phyloP scores from a whole-genome alignment of 2,329 filamentous ascomycete species.

The Westerdykella ornata region DNA sequence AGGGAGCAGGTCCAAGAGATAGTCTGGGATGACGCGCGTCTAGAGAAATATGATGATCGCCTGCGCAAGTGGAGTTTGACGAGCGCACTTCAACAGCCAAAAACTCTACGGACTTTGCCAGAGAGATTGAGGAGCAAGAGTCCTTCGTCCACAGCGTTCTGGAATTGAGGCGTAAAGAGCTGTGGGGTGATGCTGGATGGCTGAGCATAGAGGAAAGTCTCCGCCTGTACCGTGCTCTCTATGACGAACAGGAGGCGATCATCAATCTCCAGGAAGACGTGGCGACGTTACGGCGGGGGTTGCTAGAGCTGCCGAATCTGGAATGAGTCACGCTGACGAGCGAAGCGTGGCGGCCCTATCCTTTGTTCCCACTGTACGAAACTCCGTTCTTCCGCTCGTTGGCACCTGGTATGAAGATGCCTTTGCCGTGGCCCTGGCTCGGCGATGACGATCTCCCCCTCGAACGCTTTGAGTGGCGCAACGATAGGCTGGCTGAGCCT shows the following conservation, averaged over 20 bases:
- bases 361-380: slow-evolving; percentile 36
- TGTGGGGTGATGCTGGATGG: slow-evolving; percentile 4
- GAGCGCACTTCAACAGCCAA: neutral
- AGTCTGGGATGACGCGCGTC: slow-evolving; percentile 38
- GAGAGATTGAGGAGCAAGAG: slow-evolving; percentile 9
- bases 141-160: slow-evolving; percentile 7
- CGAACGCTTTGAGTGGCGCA: slow-evolving; percentile 2
- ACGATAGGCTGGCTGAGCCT: neutral
- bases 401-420: slow-evolving; percentile 38
- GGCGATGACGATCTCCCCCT: slow-evolving; percentile 6
- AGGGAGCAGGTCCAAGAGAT: slow-evolving; percentile 33
- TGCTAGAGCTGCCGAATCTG: slow-evolving; percentile 34
- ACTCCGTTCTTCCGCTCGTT: slow-evolving; percentile 42
- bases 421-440: slow-evolving; percentile 32
- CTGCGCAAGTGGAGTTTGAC: slow-evolving; percentile 2
- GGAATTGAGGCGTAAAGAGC: too few species aligned
- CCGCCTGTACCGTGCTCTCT: slow-evolving; percentile 27
- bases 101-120: too few species aligned
- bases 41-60: slow-evolving; percentile 18
- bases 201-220: slow-evolving; percentile 22
- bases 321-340: slow-evolving; percentile 37
- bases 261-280: slow-evolving; percentile 23
- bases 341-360: slow-evolving; percentile 34
- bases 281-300: slow-evolving; percentile 28
- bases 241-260: slow-evolving; percentile 29